A percentile compares a stretch with the other conserved stretches of the same genome.
Conservation (phyloP, 2,329 filamentous ascomycete genomes). For the Alternaria atra region DNA sequence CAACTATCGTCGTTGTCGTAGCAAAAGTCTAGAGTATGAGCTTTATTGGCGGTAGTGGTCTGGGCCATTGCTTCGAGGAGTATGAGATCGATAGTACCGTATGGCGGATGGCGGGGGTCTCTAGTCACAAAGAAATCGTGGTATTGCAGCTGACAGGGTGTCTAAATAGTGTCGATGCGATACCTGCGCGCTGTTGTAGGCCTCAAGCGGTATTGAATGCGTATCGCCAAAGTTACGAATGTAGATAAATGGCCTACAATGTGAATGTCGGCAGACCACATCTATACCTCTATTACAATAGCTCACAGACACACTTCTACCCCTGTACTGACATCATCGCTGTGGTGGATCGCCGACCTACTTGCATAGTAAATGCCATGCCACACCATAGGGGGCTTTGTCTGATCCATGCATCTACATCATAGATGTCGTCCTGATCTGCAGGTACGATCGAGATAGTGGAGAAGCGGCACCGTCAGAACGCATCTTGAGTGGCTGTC, state of each 20-base stretch:
- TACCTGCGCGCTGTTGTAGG: no score
- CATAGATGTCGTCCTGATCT: conserved; percentile 21
- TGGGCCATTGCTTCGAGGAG: conserved; percentile 17
- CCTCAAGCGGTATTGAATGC: no score
- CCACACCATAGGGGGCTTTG: conserved; percentile 12
- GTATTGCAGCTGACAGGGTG: no score
- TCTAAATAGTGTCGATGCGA: no score
- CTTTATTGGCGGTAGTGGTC: conserved; percentile 9
- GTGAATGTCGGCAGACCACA: not conserved
- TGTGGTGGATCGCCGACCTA: conserved; percentile 3
- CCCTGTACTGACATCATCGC: conserved; percentile 15
- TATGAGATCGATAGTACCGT: not conserved
- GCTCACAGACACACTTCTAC: not conserved
- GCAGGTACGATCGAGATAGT: conserved; percentile 21
- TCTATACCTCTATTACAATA: conserved; percentile 4
- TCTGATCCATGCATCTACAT: conserved; percentile 18
- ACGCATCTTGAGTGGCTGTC: conserved; percentile 2
- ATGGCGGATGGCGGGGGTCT: no score
- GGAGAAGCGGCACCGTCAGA: not conserved
- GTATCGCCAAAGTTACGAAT: not conserved
- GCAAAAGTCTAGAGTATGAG: conserved; percentile 22
- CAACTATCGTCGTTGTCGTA: conserved; percentile 26
- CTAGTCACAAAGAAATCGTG: no score
- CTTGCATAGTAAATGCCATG: conserved; percentile 8
- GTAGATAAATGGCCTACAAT: not conserved